These are phyloP conservation scores for Lineolata rhizophorae DNA, from an alignment of 495 filamentous ascomycete genomes.

Conservation along the genomic window DNA sequence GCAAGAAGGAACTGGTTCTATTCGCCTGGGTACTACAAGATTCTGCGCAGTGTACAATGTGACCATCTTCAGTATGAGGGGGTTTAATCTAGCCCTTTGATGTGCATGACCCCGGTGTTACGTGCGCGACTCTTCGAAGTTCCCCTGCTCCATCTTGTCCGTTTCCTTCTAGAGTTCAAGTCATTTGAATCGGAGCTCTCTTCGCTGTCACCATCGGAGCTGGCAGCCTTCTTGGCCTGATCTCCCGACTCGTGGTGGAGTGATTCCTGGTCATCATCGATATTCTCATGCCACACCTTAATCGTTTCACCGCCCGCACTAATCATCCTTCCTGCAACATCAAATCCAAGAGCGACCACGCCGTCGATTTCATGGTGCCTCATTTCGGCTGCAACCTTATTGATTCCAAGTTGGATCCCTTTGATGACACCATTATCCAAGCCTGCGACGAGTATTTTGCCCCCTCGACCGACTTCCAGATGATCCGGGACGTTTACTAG, in stretches of 20 bases:
- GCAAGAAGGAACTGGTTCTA: no score
- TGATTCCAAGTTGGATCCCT: slow-evolving; percentile 32
- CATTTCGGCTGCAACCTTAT: slow-evolving; percentile 35
- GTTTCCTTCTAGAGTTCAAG: slow-evolving; percentile 13
- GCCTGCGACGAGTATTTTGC: slow-evolving; percentile 51
- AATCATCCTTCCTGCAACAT: slow-evolving; percentile 64
- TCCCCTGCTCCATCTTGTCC: slow-evolving; percentile 33
- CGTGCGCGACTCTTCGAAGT: no score
- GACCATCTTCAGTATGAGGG: no score
- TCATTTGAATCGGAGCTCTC: slow-evolving; percentile 23
- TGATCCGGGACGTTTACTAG: slow-evolving; percentile 42
- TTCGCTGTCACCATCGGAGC: slow-evolving; percentile 18
- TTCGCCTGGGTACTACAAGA: no score
- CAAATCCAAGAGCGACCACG: slow-evolving; percentile 58
- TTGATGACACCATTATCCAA: slow-evolving; percentile 46
- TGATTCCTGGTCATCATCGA: slow-evolving; percentile 23
- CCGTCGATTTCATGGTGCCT: slow-evolving; percentile 69
- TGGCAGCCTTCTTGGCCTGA: slow-evolving; percentile 2
- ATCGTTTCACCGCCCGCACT: slow-evolving; percentile 62
- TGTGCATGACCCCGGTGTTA: no score
- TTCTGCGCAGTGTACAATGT: no score
- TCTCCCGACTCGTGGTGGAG: slow-evolving; percentile 20
- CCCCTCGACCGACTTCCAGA: slow-evolving; percentile 33
- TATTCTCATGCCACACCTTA: slow-evolving; percentile 62
- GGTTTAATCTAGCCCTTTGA: no score